phyloP scores from a whole-genome alignment of 129 eudicot genomes.

The Oenanthe sinensis region DNA sequence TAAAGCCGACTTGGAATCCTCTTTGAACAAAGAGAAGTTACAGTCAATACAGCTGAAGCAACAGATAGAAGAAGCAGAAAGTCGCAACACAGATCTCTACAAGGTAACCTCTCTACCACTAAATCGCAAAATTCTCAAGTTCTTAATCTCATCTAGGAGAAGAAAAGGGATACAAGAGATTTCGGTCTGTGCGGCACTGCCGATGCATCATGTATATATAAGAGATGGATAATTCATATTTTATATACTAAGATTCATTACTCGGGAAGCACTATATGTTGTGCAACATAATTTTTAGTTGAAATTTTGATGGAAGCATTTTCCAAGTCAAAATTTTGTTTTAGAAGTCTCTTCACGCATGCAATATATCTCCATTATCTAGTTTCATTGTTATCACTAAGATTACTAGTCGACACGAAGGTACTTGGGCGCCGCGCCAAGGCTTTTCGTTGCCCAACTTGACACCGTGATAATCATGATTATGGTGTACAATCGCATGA shows the following conservation, averaged over 20 bases:
- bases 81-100: constrained; percentile 75
- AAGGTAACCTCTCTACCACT: constrained; percentile 43
- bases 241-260: neutral
- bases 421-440: no score
- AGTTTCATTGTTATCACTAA: no score
- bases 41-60: constrained; percentile 72
- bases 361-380: neutral
- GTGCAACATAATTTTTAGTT: neutral
- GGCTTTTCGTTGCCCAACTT: no score
- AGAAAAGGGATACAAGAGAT: neutral
- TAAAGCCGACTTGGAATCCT: constrained; percentile 69
- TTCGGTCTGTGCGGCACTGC: neutral
- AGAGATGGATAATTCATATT: neutral
- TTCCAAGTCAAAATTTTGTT: neutral
- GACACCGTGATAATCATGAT: no score
- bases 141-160: neutral
- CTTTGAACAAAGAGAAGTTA: constrained; percentile 60
- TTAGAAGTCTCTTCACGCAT: neutral
- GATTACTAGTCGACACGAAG: no score
- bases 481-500: no score
- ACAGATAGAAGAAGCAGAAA: constrained; percentile 74
- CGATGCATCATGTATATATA: neutral
- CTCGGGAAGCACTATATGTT: neutral
- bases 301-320: neutral
- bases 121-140: neutral